Evolutionary conservation across 139 green algal species (phyloP).

Genomic region (Chlamydomonas urium): DNA sequence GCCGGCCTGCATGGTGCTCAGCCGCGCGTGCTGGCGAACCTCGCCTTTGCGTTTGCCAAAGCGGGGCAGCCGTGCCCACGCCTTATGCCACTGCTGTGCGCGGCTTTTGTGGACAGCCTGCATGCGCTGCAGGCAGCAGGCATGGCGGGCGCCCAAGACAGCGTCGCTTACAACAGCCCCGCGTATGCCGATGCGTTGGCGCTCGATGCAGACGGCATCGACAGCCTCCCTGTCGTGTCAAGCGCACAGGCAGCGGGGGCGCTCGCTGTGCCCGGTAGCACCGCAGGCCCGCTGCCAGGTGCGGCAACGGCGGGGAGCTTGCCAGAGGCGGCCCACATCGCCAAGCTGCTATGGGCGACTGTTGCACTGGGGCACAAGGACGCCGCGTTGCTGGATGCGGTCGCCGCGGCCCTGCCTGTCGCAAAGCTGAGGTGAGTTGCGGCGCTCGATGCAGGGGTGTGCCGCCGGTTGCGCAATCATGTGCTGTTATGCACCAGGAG

Average conservation of each 20-base stretch:
- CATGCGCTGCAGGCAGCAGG: not conserved
- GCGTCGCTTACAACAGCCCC: not conserved
- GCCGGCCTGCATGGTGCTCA: not conserved
- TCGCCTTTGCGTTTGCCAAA: conserved; percentile 3
- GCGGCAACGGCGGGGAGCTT: not conserved
- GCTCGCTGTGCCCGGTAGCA: not conserved
- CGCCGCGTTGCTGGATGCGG: not conserved
- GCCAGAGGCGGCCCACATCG: not conserved
- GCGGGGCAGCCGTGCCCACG: not conserved
- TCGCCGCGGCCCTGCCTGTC: not conserved
- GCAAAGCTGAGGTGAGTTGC: not conserved
- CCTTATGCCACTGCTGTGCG: not conserved
- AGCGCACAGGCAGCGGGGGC: not conserved
- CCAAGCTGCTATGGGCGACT: conserved; percentile 7
- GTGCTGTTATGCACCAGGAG: too few relatives aligned
- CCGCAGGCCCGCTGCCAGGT: not conserved
- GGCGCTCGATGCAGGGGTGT: too few relatives aligned
- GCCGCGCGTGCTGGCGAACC: not conserved
- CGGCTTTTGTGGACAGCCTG: not conserved
- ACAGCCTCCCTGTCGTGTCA: not conserved
- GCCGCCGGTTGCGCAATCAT: too few relatives aligned
- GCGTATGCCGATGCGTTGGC: not conserved
- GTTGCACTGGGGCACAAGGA: not conserved
- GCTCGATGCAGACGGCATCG: not conserved
- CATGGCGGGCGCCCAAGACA: not conserved